Evolutionary conservation across 192 early-diverging fungal genomes (phyloP).

Genomic region (Geranomyces variabilis): DNA sequence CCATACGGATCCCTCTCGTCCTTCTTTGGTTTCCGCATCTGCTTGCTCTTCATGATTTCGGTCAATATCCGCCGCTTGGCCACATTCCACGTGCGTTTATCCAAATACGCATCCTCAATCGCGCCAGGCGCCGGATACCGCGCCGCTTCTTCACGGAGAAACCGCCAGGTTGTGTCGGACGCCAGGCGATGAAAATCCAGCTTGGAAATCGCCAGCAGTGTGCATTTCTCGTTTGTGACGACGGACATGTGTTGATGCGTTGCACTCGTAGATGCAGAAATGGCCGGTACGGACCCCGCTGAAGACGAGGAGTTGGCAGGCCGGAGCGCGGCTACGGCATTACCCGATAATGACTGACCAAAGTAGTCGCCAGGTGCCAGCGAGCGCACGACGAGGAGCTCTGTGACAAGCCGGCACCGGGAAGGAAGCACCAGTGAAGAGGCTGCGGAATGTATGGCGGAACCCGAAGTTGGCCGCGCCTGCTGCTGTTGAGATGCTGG

Average conservation of each 20-base stretch:
- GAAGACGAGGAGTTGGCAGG: background rate
- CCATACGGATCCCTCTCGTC: slow-evolving; percentile 17
- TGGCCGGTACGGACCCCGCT: background rate
- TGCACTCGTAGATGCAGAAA: slow-evolving; percentile 5
- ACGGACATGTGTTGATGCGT: slow-evolving; percentile 20
- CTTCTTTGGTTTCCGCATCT: slow-evolving; percentile 1
- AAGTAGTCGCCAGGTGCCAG: slow-evolving; percentile 40
- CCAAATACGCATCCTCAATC: slow-evolving; percentile 31
- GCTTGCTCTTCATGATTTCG: slow-evolving; percentile 21
- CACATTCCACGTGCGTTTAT: slow-evolving; percentile 30
- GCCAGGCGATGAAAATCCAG: slow-evolving; percentile 46
- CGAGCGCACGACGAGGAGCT: slow-evolving; percentile 39
- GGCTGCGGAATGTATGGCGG: background rate
- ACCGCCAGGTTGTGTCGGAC: slow-evolving; percentile 31
- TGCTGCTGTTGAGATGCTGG: background rate
- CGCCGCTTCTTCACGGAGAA: slow-evolving; percentile 19
- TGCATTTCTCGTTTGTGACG: slow-evolving; percentile 27
- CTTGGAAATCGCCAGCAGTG: slow-evolving; percentile 38
- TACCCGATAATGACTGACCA: slow-evolving; percentile 28
- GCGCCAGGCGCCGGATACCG: background rate
- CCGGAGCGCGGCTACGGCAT: background rate
- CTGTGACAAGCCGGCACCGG: slow-evolving; percentile 17
- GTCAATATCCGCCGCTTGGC: slow-evolving; percentile 32
- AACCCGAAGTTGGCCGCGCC: background rate
- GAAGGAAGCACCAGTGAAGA: slow-evolving; percentile 9